Base-by-base conservation (phyloP, 495 filamentous ascomycete genomes). In the Podospora didyma region DNA sequence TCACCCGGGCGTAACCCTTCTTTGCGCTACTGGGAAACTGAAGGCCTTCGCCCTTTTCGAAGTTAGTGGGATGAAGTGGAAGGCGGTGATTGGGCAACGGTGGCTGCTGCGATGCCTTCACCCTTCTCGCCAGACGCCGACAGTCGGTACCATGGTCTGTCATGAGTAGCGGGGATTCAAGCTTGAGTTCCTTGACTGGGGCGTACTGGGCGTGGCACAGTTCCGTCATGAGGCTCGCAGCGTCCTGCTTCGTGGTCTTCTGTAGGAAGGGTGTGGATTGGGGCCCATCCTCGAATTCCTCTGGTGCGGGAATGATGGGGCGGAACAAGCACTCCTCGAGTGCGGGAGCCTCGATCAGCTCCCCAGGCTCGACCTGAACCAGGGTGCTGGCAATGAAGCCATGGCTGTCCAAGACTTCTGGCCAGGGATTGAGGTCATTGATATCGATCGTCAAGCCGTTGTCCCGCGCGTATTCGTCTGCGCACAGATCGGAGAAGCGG, bases 111-210 rank as follows among this genome's bases (percentile, higher is more conserved):
- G 65, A 70, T 12, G 64, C 57, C 22, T 62, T 55, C 6, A 80
- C 58, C 45, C 63, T 57, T 24, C 64, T 64, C 3, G 62, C 60
- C 28, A 78, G 63, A 21, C 69, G 59, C 26, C 62, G 62, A 35
- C 72, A 70, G 53, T 85, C 79, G 10, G 63, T 61, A 3, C 78
- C 76, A 53, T 77, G 70, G 57, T 83, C 78, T 19, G 67, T 78
- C 9, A 60, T 62, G 9, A 88, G 74, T 0, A 81, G 54, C 0
- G 84, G 82, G 1, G 64, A 34, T 16, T 87, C 82, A 2, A 84
- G 14, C 57, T 80, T 84, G 17, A 81, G 46, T 10, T 57, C 51
- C 20, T 62, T 56, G 12, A 63, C 37, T 5, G 58, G 51, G 2
- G 16, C 5, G n/a, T 49, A 48, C 35, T 47, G 51, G 11, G 47